phyloP scores from a whole-genome alignment of 805 yeast species.

The Candida rishiriensis region DNA sequence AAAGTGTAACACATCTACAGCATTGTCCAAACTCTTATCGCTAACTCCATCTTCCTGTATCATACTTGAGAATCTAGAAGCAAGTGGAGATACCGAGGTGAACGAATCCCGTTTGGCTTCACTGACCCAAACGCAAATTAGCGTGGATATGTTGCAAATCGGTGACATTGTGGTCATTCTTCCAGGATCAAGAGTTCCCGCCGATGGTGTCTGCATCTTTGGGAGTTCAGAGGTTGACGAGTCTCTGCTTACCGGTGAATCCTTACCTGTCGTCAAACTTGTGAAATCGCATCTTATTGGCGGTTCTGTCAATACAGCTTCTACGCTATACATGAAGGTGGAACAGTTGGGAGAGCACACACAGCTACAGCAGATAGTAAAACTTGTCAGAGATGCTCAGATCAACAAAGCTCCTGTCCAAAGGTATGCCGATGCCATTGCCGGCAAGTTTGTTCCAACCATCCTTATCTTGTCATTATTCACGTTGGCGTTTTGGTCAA shows the following conservation, averaged over 20 bases:
- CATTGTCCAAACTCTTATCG: constrained; percentile 74
- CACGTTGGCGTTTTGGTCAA: constrained; percentile 66
- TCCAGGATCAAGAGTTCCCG: constrained; percentile 88
- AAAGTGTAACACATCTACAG: constrained; percentile 88
- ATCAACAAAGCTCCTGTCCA: constrained; percentile 87
- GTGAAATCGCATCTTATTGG: constrained; percentile 69
- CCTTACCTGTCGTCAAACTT: constrained; percentile 64
- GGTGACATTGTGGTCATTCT: constrained; percentile 72
- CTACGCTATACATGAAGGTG: constrained; percentile 64
- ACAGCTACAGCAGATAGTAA: constrained; percentile 81
- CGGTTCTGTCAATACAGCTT: constrained; percentile 85
- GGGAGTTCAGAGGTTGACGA: constrained; percentile 89
- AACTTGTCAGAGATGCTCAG: constrained; percentile 86
- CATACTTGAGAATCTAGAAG: constrained; percentile 44
- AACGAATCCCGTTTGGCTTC: constrained; percentile 9
- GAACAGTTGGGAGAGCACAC: constrained; percentile 76
- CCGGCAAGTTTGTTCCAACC: constrained; percentile 79
- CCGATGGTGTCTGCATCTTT: constrained; percentile 77
- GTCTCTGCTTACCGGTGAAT: constrained; percentile 88
- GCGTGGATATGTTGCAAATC: constrained; percentile 72
- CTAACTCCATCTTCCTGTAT: constrained; percentile 75
- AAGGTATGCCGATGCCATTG: constrained; percentile 77
- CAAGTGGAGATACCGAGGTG: constrained; percentile 4
- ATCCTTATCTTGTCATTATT: constrained; percentile 56
- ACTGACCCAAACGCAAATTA: constrained; percentile 44